Evolutionary conservation across 2,329 filamentous ascomycete species (phyloP), one percentile per base, ranked within the genome.

Genomic region (Penicillium polonicum): DNA sequence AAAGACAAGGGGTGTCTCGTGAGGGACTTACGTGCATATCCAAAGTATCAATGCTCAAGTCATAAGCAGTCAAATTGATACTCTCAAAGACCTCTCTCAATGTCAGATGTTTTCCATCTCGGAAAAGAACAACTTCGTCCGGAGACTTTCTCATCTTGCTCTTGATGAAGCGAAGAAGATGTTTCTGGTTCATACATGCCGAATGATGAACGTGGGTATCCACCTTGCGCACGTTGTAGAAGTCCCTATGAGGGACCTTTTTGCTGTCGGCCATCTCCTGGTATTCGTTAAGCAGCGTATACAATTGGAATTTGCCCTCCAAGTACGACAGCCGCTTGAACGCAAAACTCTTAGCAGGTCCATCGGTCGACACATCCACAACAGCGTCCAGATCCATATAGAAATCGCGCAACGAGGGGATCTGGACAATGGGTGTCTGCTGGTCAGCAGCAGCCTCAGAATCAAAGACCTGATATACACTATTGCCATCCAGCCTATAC

Each of bases 141-240:
- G 92, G 92, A 19, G 85, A 94, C 76, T 96, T 99, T 83, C 97
- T 97, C 91, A 99, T 97, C 79, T 99, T 99, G 77, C 92, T 96
- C 78, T 99, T 99, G 80, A 99, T 99, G 77, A 99, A 99, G 54
- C 94, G 91, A 60, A 99, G 80, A 57, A 99, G 79, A 82, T 99
- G 94, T 78, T 99, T 99, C 76, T 99, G 94, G 72, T 99, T 99
- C 94, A 99, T 99, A 74, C 94, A 99, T 25, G 94, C 94, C 17
- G 94, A 99, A 75, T 99, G 94, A 73, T 99, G 94, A 67, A 99
- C 94, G 82, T 99, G 94, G 9, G 94, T 99, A 72, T 99, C 94
- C 50, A 99, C 94, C 75, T 99, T 99, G 72, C 94, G 85, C 48
- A 99, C 94, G 71, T 99, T 99, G 80, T 99, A 99, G 72, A 99